Conservation (phyloP, 140 eudicot species). For the Stevia rebaudiana region DNA sequence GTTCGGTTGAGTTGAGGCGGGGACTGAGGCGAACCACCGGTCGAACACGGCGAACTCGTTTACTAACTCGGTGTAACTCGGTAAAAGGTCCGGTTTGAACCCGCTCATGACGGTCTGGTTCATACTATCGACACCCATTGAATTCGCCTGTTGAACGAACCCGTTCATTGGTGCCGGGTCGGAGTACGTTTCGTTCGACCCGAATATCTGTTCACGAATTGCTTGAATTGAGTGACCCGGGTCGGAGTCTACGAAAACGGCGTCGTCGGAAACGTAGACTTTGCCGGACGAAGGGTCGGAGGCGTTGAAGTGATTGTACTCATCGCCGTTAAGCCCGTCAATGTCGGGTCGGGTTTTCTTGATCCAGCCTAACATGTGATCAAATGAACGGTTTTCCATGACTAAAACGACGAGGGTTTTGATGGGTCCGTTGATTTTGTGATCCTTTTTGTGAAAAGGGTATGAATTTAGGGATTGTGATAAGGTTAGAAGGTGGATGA, state of each 20-base stretch:
- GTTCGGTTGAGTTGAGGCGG: conserved; percentile 94
- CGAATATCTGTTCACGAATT: conserved; percentile 81
- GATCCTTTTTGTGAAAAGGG: conserved; percentile 23
- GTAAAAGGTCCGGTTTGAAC: conserved; percentile 63
- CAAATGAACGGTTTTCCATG: conserved; percentile 97
- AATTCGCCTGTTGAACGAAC: conserved; percentile 75
- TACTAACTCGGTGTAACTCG: conserved; percentile 65
- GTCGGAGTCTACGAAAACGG: conserved; percentile 71
- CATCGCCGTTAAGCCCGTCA: conserved; percentile 70
- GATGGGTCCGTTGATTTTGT: conserved; percentile 60
- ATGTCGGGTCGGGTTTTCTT: conserved; percentile 78
- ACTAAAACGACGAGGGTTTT: conserved; percentile 79
- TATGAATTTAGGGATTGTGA: conserved; percentile 16
- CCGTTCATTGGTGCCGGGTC: conserved; percentile 96
- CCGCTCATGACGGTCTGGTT: conserved; percentile 76
- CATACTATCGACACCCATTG: conserved; percentile 56
- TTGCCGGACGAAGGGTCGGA: conserved; percentile 52
- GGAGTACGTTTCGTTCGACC: conserved; percentile 29
- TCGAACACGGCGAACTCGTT: conserved; percentile 82
- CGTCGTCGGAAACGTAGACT: conserved; percentile 51
- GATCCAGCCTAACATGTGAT: conserved; percentile 88
- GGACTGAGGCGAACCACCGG: conserved; percentile 93
- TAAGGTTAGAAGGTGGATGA: conserved; percentile 20
- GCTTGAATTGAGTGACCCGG: conserved; percentile 99
- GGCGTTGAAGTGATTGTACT: conserved; percentile 53